phyloP scores from a whole-genome alignment of 2,329 filamentous ascomycete genomes.

The Ophiostoma piceae region DNA sequence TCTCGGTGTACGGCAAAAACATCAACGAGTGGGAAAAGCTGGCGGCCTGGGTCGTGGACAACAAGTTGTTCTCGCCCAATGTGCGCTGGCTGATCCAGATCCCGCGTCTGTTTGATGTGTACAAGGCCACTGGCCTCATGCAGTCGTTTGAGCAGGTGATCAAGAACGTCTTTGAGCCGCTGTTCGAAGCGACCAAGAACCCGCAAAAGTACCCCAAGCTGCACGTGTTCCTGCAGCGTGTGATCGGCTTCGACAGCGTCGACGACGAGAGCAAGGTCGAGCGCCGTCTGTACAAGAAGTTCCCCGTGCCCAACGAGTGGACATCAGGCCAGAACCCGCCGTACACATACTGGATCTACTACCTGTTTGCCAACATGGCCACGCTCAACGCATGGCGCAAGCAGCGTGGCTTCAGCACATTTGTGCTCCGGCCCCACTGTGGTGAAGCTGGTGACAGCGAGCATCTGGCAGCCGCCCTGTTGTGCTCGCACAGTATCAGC shows the following conservation, averaged over 20 bases:
- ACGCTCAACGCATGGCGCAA: slow-evolving; percentile 91
- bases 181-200: slow-evolving; percentile 90
- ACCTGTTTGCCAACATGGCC: slow-evolving; percentile 87
- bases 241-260: slow-evolving; percentile 95
- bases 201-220: slow-evolving; percentile 84
- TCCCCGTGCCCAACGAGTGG: slow-evolving; percentile 85
- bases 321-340: slow-evolving; percentile 90
- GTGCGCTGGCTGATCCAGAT: slow-evolving; percentile 96
- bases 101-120: slow-evolving; percentile 90
- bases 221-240: slow-evolving; percentile 87
- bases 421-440: slow-evolving; percentile 86
- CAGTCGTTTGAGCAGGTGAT: slow-evolving; percentile 85
- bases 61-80: slow-evolving; percentile 96
- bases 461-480: slow-evolving; percentile 82
- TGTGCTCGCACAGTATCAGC: slow-evolving; percentile 95
- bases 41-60: slow-evolving; percentile 94
- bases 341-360: slow-evolving; percentile 99
- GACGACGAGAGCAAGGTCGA: slow-evolving; percentile 98
- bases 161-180: slow-evolving; percentile 82
- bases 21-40: slow-evolving; percentile 97
- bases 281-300: slow-evolving; percentile 89
- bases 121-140: slow-evolving; percentile 84
- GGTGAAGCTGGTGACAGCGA: slow-evolving; percentile 96
- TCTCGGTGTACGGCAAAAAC: slow-evolving; percentile 90
- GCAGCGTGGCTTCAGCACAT: slow-evolving; percentile 90